Conservation (phyloP, 163 green algal genomes). For the Chlamydomonas reinhardtii region DNA sequence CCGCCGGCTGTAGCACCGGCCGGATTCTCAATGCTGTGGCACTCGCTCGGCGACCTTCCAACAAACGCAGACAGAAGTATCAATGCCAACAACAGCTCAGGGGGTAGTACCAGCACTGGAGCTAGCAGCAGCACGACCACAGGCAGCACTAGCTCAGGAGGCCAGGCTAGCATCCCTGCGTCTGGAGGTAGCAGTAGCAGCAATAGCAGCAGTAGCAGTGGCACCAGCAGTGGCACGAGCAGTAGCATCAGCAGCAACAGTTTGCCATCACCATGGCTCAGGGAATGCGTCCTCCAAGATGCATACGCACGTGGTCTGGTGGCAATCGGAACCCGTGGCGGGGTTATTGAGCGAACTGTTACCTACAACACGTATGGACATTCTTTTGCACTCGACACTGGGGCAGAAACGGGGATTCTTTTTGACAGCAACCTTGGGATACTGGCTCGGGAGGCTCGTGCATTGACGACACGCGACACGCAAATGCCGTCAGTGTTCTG, state of each 20-base stretch:
- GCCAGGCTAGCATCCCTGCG: no score
- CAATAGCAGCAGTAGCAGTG: no score
- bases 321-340: constrained; percentile 33
- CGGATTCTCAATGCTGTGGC: constrained; percentile 78
- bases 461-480: no score
- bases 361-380: constrained; percentile 67
- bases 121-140: no score
- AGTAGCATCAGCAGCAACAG: no score
- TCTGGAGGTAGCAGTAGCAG: no score
- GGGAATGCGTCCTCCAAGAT: constrained; percentile 67
- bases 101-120: no score
- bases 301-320: constrained; percentile 57
- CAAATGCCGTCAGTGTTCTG: constrained; percentile 69
- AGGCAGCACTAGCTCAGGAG: no score
- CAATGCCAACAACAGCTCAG: no score
- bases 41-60: constrained; percentile 58
- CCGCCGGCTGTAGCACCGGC: constrained; percentile 35
- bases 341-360: constrained; percentile 57
- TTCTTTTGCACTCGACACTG: constrained; percentile 76
- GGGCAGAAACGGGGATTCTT: constrained; percentile 71
- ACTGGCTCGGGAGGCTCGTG: not conserved
- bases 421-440: constrained; percentile 73
- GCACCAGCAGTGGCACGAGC: no score
- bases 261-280: no score
- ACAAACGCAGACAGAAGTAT: no score